These are phyloP conservation scores for Mallotus japonicus DNA, from an alignment of 441 rosid genomes.

Conservation along the genomic window DNA sequence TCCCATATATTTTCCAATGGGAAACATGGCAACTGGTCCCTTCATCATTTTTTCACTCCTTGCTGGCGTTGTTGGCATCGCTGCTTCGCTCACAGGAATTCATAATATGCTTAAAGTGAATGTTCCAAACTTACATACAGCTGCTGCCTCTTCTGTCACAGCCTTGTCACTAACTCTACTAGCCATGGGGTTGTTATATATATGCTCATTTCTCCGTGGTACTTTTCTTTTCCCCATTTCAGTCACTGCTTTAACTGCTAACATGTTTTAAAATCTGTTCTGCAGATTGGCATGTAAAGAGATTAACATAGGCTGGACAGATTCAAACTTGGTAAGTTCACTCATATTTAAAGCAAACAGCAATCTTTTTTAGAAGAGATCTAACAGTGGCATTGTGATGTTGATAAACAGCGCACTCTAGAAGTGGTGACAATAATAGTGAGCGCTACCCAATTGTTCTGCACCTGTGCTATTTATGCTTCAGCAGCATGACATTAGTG, in stretches of 20 bases:
- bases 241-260: background rate
- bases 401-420: constrained; percentile 58
- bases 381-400: background rate
- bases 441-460: constrained; percentile 62
- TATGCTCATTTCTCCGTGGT: background rate
- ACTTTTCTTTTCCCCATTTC: background rate
- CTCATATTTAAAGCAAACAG: background rate
- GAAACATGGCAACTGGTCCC: constrained; percentile 83
- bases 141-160: constrained; percentile 62
- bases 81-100: constrained; percentile 66
- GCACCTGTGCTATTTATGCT: constrained; percentile 59
- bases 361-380: background rate
- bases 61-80: constrained; percentile 73
- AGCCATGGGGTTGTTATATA: constrained; percentile 63
- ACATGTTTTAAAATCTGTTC: background rate
- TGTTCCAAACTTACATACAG: constrained; percentile 53
- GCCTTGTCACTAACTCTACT: constrained; percentile 68
- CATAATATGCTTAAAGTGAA: constrained; percentile 47
- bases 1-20: constrained; percentile 78
- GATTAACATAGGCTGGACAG: constrained; percentile 73
- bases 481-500: constrained; percentile 41
- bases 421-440: constrained; percentile 65
- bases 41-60: constrained; percentile 68
- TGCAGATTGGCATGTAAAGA: constrained; percentile 81
- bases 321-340: constrained; percentile 56